A percentile compares a stretch with the other conserved stretches of the same genome.
Conservation (phyloP, 495 filamentous ascomycete species). For the Amorphotheca resinae region DNA sequence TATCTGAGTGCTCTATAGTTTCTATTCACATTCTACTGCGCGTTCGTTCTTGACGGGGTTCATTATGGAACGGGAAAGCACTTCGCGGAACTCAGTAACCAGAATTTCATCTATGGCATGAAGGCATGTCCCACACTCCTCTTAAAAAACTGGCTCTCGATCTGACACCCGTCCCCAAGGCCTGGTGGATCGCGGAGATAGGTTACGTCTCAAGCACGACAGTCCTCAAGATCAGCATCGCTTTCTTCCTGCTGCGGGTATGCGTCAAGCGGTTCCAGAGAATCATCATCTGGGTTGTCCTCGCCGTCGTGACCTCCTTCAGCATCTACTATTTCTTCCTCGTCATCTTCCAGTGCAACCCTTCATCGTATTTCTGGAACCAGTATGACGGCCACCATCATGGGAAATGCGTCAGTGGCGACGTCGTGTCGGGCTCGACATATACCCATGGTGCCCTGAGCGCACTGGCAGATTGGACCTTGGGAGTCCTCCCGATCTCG, state of each 20-base stretch:
- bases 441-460: slow-evolving; percentile 23
- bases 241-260: slow-evolving; percentile 30
- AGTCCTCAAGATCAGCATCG: slow-evolving; percentile 29
- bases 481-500: slow-evolving; percentile 24
- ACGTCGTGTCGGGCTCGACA: slow-evolving; percentile 15
- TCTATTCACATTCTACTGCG: slow-evolving; percentile 11
- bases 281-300: slow-evolving; percentile 23
- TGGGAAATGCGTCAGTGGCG: slow-evolving; percentile 15
- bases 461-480: slow-evolving; percentile 22
- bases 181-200: slow-evolving; percentile 13
- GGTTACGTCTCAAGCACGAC: slow-evolving; percentile 25
- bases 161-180: background rate
- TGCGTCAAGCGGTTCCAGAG: slow-evolving; percentile 23
- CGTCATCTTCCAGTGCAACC: slow-evolving; percentile 32
- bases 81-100: background rate
- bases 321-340: slow-evolving; percentile 27
- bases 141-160: background rate
- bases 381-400: slow-evolving; percentile 5
- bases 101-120: slow-evolving; percentile 6
- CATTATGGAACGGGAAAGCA: slow-evolving; percentile 11
- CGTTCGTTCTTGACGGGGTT: slow-evolving; percentile 11
- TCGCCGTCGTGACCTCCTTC: slow-evolving; percentile 19
- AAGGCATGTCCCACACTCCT: slow-evolving; percentile 3
- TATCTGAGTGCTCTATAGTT: slow-evolving; percentile 1
- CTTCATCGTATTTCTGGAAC: slow-evolving; percentile 27